phyloP scores from a whole-genome alignment of 1,139 yeast species.

The Lodderomyces elongisporus region DNA sequence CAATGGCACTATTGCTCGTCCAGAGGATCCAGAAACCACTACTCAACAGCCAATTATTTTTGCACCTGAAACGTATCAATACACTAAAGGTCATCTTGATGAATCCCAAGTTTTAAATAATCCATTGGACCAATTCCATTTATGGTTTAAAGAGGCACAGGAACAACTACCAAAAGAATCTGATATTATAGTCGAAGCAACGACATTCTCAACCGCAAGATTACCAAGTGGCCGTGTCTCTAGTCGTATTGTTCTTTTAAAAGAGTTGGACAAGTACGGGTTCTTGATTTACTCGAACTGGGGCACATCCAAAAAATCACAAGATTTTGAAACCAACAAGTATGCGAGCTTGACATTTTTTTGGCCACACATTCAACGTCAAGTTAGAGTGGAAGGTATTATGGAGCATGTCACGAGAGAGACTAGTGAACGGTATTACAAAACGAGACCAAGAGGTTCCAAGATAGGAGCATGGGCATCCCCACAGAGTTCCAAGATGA shows the following conservation, averaged over 20 bases:
- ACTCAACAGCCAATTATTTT: conserved; percentile 35
- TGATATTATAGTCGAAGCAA: conserved; percentile 65
- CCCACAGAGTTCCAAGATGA: conserved; percentile 68
- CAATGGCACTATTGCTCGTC: no score
- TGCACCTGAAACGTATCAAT: conserved; percentile 90
- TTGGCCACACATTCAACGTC: conserved; percentile 89
- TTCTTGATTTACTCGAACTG: conserved; percentile 90
- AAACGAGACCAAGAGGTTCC: conserved; percentile 87
- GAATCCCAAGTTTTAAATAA: conserved; percentile 47
- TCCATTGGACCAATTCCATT: conserved; percentile 74
- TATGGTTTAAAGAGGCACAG: conserved; percentile 84
- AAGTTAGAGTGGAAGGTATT: conserved; percentile 85
- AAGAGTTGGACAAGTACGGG: conserved; percentile 82
- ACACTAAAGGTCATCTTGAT: conserved; percentile 60
- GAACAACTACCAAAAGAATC: conserved; percentile 34
- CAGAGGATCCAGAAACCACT: conserved; percentile 11
- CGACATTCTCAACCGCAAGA: conserved; percentile 77
- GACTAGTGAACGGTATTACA: conserved; percentile 71
- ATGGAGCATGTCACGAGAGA: conserved; percentile 72
- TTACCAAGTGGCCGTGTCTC: conserved; percentile 87
- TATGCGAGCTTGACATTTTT: conserved; percentile 84
- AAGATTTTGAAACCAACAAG: conserved; percentile 66
- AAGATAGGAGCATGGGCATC: conserved; percentile 97
- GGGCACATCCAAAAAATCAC: conserved; percentile 77
- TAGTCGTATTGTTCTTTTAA: conserved; percentile 75